phyloP scores from a whole-genome alignment of 345 rosid species.

The Lumnitzera littorea region DNA sequence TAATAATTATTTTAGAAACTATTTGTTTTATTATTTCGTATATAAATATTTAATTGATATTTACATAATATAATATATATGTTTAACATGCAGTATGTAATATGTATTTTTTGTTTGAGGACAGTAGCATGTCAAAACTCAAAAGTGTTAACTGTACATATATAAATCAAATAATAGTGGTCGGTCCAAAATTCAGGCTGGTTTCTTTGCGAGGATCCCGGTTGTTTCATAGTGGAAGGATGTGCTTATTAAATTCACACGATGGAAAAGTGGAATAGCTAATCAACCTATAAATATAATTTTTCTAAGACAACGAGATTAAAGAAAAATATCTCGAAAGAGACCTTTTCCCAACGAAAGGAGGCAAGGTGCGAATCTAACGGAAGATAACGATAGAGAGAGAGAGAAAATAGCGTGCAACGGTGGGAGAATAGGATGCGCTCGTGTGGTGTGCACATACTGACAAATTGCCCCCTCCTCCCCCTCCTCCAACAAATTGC shows the following conservation, averaged over 20 bases:
- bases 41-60: too few species aligned
- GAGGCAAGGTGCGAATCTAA: slow-evolving; percentile 17
- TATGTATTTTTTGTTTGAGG: too few species aligned
- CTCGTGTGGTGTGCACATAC: slow-evolving; percentile 18
- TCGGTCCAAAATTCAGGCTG: slow-evolving; percentile 29
- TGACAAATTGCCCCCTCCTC: slow-evolving; percentile 12
- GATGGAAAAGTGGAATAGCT: not conserved
- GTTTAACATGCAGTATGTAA: too few species aligned
- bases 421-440: slow-evolving; percentile 12
- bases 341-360: not conserved
- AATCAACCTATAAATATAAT: too few species aligned
- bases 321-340: not conserved
- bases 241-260: not conserved
- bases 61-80: too few species aligned
- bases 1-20: too few species aligned
- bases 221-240: slow-evolving; percentile 11
- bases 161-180: slow-evolving; percentile 1
- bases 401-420: not conserved
- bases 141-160: not conserved
- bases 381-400: slow-evolving; percentile 3
- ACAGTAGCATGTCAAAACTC: too few species aligned
- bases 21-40: too few species aligned
- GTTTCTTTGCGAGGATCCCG: slow-evolving; percentile 43
- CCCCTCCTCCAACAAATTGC: not conserved
- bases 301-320: too few species aligned